Base-by-base conservation (phyloP, 1,139 yeast species). In the Zygoascus sp. region DNA sequence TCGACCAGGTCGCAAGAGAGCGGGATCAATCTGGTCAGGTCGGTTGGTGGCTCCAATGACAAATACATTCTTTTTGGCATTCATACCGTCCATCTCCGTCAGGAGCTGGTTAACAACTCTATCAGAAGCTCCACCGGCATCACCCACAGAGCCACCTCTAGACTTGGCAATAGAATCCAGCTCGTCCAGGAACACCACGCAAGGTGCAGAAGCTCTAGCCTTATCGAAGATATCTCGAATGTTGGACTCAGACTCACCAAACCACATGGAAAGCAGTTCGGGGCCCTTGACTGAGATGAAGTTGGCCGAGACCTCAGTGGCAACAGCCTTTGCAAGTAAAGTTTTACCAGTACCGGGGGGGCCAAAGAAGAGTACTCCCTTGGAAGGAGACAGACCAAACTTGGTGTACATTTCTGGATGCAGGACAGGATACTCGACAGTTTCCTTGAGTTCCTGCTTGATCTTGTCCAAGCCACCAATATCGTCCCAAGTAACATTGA, bases 321-420 rank as follows among this genome's bases (percentile, higher is more conserved):
- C 97, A 58, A 92, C 97, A 43, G 98, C 98, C 71, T 92, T 92
- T 40, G 98, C 98, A 60, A 92, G 77, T 63, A 92, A 75, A 5
- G 98, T 90, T 72, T 90, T 90, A 87, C 98, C 98, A 55, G 97
- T 90, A 83, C 98, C 98, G 53, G 98, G 98, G 49, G 98, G 98
- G 60, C 99, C 99, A 69, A 86, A 92, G 76, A 94, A 92, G 66
- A 94, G 76, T 57, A 92, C 97, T 74, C 99, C 99, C 74, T 90
- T 90, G 46, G 97, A 81, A 48, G 98, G 98, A 16, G 97, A 83
- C 69, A 92, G 79, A 55, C 98, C 98, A 66, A 92, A 90, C 74
- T 92, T 92, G 71, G 94, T 88, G 73, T 89, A 92, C 77, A 90
- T 96, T 64, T 92, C 98, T 67, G 99, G 97, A 69, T 92, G 97